phyloP scores from a whole-genome alignment of 1,284 basidiomycete genomes.

The Athelia sp. region DNA sequence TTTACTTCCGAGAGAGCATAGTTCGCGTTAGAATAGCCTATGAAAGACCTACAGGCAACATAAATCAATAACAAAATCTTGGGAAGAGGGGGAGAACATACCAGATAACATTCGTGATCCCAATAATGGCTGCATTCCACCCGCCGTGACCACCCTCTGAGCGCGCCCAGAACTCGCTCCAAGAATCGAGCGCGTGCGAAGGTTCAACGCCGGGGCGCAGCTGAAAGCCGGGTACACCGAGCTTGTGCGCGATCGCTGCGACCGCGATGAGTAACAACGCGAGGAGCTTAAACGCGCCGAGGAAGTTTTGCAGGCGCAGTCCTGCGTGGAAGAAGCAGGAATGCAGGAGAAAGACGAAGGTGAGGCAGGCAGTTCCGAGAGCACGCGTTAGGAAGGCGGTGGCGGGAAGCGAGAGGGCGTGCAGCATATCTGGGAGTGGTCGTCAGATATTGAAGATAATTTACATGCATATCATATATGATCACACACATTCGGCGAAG shows the following conservation, averaged over 20 bases:
- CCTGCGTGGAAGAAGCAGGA: conserved; percentile 52
- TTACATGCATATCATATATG: too few species aligned
- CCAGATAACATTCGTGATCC: conserved; percentile 67
- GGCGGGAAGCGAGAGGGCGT: conserved; percentile 39
- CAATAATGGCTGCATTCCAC: conserved; percentile 52
- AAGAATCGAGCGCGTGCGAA: conserved; percentile 45
- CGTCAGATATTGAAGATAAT: neutral
- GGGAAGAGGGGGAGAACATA: conserved; percentile 19
- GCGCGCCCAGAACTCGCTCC: conserved; percentile 43
- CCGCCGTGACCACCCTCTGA: conserved; percentile 39
- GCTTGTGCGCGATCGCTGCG: conserved; percentile 56
- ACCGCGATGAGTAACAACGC: conserved; percentile 52
- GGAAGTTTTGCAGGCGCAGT: conserved; percentile 57
- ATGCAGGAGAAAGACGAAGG: conserved; percentile 55
- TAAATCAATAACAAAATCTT: neutral
- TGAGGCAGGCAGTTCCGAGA: conserved; percentile 50
- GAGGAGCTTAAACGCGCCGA: conserved; percentile 62
- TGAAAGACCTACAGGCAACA: conserved; percentile 47
- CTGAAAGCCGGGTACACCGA: conserved; percentile 40
- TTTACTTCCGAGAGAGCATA: conserved; percentile 66
- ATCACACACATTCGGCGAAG: conserved; percentile 63
- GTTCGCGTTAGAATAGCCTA: conserved; percentile 68
- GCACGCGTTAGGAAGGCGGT: conserved; percentile 44
- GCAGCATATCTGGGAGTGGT: conserved; percentile 41
- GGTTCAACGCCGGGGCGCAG: conserved; percentile 36